Evolutionary conservation across 108 stramenopile genomes (phyloP).

Genomic region (Schizochytrium sp.): DNA sequence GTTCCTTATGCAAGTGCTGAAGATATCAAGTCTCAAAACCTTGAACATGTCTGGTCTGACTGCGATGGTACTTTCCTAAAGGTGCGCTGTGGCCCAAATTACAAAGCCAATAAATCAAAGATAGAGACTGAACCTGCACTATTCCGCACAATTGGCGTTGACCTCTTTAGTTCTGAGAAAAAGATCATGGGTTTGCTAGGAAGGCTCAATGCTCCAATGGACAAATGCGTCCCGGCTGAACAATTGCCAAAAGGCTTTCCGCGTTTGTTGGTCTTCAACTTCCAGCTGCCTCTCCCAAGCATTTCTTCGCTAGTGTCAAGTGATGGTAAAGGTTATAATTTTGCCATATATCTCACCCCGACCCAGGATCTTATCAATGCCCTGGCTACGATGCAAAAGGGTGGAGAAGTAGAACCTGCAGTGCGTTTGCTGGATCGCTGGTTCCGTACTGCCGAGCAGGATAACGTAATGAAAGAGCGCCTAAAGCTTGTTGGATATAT

Average conservation of each 20-base stretch:
- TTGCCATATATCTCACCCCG: slow-evolving; percentile 34
- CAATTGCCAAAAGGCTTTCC: slow-evolving; percentile 15
- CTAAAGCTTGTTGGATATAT: slow-evolving; percentile 58
- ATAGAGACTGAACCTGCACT: slow-evolving; percentile 30
- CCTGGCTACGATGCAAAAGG: neutral
- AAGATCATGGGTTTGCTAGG: slow-evolving; percentile 30
- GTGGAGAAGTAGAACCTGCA: slow-evolving; percentile 12
- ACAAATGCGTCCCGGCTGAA: neutral
- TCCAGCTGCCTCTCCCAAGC: slow-evolving; percentile 23
- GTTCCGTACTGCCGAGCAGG: slow-evolving; percentile 7
- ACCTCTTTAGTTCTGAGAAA: slow-evolving; percentile 12
- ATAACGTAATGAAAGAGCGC: neutral
- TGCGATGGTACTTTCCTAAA: neutral
- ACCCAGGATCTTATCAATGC: neutral
- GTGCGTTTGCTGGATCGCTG: slow-evolving; percentile 11
- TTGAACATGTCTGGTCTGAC: neutral
- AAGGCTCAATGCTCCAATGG: slow-evolving; percentile 16
- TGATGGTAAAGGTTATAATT: slow-evolving; percentile 41
- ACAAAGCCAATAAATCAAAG: slow-evolving; percentile 44
- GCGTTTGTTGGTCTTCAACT: slow-evolving; percentile 18
- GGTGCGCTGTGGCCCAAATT: slow-evolving; percentile 13
- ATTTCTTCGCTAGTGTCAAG: neutral
- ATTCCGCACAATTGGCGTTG: slow-evolving; percentile 47
- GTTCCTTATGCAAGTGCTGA: neutral
- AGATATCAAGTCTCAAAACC: neutral